Evolutionary conservation across 2,329 filamentous ascomycete species (phyloP).

Genomic region (Nemania serpens): DNA sequence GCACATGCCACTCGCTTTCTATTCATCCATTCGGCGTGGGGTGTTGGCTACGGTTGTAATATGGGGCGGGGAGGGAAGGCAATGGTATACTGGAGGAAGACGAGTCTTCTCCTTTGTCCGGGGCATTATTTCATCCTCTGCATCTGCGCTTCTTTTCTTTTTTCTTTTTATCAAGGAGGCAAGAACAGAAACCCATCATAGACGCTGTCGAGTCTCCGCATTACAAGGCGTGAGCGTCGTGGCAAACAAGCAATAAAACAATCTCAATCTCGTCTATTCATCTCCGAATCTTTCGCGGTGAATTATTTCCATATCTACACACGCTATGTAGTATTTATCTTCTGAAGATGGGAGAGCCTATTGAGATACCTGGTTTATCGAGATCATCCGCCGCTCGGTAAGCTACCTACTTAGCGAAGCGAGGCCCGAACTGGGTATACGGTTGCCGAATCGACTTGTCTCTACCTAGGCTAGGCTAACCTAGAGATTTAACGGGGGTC

Average conservation of each 20-base stretch:
- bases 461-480: background rate
- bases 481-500: conserved; percentile 37
- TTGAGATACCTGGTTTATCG: too few species aligned
- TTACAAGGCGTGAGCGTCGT: background rate
- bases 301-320: too few species aligned
- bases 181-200: conserved; percentile 17
- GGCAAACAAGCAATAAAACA: background rate
- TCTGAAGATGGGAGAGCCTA: background rate
- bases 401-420: too few species aligned
- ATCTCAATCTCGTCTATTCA: conserved; percentile 19
- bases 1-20: conserved; percentile 2
- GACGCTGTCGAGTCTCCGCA: conserved; percentile 6
- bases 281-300: too few species aligned
- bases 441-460: too few species aligned
- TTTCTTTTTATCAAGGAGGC: background rate
- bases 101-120: conserved; percentile 16
- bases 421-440: too few species aligned
- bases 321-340: background rate
- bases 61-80: conserved; percentile 30
- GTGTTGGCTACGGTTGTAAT: conserved; percentile 30
- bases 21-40: conserved; percentile 7
- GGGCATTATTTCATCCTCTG: conserved; percentile 20
- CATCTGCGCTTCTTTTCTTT: conserved; percentile 8
- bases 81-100: conserved; percentile 7
- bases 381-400: too few species aligned